Evolutionary conservation across 768 basidiomycete species (phyloP).

Genomic region (Mycena venus): DNA sequence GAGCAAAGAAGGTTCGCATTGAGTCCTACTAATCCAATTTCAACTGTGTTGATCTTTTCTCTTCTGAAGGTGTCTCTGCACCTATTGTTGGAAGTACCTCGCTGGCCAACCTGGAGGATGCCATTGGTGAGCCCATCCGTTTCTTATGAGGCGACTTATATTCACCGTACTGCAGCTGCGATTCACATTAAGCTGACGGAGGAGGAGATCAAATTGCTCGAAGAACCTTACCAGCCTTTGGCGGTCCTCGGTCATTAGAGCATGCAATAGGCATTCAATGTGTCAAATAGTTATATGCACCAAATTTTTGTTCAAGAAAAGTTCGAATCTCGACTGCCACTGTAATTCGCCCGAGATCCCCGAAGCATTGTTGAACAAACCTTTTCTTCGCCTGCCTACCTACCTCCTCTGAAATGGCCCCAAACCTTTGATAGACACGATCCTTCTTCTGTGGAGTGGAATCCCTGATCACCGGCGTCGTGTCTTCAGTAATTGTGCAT

Average conservation of each 20-base stretch:
- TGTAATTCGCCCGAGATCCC: no score
- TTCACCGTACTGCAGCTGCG: not conserved
- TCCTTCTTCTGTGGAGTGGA: no score
- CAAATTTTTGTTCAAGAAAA: not conserved
- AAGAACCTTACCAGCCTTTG: slow-evolving; percentile 20
- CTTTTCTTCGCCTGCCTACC: no score
- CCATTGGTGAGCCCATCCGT: slow-evolving; percentile 53
- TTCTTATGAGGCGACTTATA: not conserved
- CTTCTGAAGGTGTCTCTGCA: slow-evolving; percentile 58
- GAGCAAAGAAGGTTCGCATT: slow-evolving; percentile 44
- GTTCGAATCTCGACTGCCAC: no score
- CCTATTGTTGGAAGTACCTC: slow-evolving; percentile 72
- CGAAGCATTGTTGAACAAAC: no score
- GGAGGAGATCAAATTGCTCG: slow-evolving; percentile 20
- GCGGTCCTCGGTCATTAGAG: slow-evolving; percentile 1
- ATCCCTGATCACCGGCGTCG: no score
- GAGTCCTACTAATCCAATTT: not conserved
- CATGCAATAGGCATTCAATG: not conserved
- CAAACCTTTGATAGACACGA: no score
- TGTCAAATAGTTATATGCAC: not conserved
- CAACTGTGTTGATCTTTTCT: not conserved
- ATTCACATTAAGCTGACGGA: slow-evolving; percentile 19
- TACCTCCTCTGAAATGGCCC: no score
- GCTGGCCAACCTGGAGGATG: slow-evolving; percentile 62
- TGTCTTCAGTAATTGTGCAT: no score